A percentile compares a stretch with the other conserved stretches of the same genome.
Conservation (phyloP, 129 eudicot genomes). For the Flaveria ramosissima region DNA sequence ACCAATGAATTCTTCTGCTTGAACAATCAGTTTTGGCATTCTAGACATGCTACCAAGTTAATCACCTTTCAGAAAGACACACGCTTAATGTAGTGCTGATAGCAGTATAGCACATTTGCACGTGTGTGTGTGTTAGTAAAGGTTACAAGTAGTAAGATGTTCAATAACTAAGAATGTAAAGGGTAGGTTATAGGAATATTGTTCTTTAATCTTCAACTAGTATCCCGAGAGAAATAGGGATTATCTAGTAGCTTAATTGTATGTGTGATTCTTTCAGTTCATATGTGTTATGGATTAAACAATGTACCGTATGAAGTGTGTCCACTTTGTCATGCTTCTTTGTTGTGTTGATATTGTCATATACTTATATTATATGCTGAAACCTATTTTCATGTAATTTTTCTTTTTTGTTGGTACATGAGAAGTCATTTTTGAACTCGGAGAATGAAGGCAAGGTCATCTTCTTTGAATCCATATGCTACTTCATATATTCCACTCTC, state of each 20-base stretch:
- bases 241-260: not conserved
- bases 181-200: not conserved
- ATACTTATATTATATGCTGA: not conserved
- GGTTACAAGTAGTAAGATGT: constrained; percentile 3
- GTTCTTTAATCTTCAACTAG: not conserved
- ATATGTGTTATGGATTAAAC: not conserved
- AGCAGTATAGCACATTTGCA: no score
- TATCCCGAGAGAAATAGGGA: not conserved
- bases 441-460: constrained; percentile 72
- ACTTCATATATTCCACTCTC: constrained; percentile 69
- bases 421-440: constrained; percentile 41
- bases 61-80: not conserved
- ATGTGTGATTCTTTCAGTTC: not conserved
- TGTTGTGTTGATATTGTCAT: not conserved
- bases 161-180: not conserved
- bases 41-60: not conserved
- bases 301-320: not conserved
- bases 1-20: not conserved
- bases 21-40: not conserved
- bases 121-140: not conserved
- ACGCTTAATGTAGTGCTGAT: not conserved
- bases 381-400: not conserved
- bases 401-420: constrained; percentile 4
- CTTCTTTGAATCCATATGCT: constrained; percentile 83
- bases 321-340: not conserved